A percentile compares a stretch with the other conserved stretches of the same genome.
phyloP scores from a whole-genome alignment of 2,329 filamentous ascomycete species.

The Elsinoe perseae region DNA sequence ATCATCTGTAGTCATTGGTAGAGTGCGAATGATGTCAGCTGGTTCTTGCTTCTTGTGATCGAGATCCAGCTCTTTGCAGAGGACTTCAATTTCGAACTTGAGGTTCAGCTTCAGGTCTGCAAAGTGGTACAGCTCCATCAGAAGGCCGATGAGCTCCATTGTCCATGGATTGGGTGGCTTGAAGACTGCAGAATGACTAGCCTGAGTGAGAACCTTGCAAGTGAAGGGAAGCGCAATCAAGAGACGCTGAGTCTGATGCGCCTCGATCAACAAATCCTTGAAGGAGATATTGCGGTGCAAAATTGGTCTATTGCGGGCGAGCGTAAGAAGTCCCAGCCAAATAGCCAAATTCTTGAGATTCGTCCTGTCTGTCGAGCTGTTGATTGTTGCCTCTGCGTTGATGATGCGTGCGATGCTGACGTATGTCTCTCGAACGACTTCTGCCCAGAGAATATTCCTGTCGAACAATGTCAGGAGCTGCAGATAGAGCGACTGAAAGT shows the following conservation, averaged over 20 bases:
- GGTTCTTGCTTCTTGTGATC: slow-evolving; percentile 89
- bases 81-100: slow-evolving; percentile 96
- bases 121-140: slow-evolving; percentile 89
- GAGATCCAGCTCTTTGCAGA: slow-evolving; percentile 86
- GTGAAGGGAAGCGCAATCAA: slow-evolving; percentile 94
- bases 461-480: slow-evolving; percentile 79
- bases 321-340: slow-evolving; percentile 88
- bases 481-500: slow-evolving; percentile 89
- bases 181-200: slow-evolving; percentile 78
- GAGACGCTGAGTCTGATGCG: slow-evolving; percentile 83
- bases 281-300: slow-evolving; percentile 96
- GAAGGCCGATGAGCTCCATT: slow-evolving; percentile 86
- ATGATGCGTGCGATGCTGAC: slow-evolving; percentile 77
- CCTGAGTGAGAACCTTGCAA: slow-evolving; percentile 88
- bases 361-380: slow-evolving; percentile 72
- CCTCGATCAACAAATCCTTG: slow-evolving; percentile 89
- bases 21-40: slow-evolving; percentile 74
- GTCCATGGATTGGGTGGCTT: slow-evolving; percentile 94
- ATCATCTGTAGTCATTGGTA: slow-evolving; percentile 37
- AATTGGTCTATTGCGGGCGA: slow-evolving; percentile 90
- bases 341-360: slow-evolving; percentile 88
- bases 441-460: slow-evolving; percentile 69
- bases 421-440: slow-evolving; percentile 90
- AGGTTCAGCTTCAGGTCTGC: slow-evolving; percentile 92
- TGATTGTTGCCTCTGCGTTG: slow-evolving; percentile 81